These are phyloP conservation scores for Claviceps africana DNA, from an alignment of 2,329 filamentous ascomycete genomes.

Conservation along the genomic window DNA sequence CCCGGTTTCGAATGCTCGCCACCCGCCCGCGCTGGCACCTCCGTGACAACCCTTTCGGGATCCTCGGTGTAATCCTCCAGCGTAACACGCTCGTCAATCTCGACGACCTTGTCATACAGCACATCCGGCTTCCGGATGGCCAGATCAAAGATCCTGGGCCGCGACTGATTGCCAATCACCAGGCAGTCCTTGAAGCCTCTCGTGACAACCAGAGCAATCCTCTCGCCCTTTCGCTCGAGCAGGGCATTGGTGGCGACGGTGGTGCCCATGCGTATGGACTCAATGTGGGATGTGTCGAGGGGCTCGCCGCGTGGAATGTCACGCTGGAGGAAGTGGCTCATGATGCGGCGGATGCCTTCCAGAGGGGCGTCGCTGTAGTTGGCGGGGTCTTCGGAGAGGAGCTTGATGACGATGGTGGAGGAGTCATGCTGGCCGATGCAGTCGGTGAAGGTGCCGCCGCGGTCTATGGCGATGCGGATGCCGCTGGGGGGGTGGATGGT, in stretches of 20 bases:
- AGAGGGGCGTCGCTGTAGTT: constrained; percentile 63
- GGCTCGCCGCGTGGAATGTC: constrained; percentile 20
- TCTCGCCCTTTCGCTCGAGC: constrained; percentile 60
- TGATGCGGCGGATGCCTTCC: constrained; percentile 49
- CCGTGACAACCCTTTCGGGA: constrained; percentile 29
- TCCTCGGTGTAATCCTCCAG: constrained; percentile 63
- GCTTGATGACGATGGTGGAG: constrained; percentile 57
- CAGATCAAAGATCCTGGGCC: constrained; percentile 60
- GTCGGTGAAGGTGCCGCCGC: constrained; percentile 49
- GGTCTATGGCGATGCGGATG: constrained; percentile 28
- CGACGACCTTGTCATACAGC: constrained; percentile 54
- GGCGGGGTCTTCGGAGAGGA: constrained; percentile 55
- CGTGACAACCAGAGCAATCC: constrained; percentile 55
- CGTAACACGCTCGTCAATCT: constrained; percentile 63
- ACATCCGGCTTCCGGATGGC: constrained; percentile 54
- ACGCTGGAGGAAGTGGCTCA: constrained; percentile 19
- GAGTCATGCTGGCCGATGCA: constrained; percentile 51
- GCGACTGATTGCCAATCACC: constrained; percentile 58
- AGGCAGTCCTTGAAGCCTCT: constrained; percentile 61
- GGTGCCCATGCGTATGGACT: constrained; percentile 68
- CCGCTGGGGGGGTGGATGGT: constrained; percentile 25
- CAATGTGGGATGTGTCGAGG: constrained; percentile 25
- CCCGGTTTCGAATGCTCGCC: constrained; percentile 26
- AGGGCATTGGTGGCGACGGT: constrained; percentile 67
- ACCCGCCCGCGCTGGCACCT: constrained; percentile 37